Percentiles rank a stretch among this genome's conserved stretches.
phyloP scores from a whole-genome alignment of 2,329 filamentous ascomycete species.

The Lasiodiplodia theobromae region DNA sequence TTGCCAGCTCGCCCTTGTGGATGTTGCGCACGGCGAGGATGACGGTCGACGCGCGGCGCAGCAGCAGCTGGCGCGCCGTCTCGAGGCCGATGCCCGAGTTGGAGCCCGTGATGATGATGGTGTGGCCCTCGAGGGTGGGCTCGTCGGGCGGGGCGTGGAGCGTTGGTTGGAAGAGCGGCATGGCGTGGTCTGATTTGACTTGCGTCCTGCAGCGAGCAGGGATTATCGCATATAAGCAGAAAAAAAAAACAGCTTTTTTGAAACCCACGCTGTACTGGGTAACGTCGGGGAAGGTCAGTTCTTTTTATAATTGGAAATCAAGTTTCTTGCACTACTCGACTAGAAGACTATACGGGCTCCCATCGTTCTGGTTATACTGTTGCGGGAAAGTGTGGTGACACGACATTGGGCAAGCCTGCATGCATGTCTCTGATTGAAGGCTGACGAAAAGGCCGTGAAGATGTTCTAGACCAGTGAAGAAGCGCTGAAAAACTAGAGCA shows the following conservation, averaged over 20 bases:
- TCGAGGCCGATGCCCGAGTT: slow-evolving; percentile 34
- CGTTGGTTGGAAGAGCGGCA: slow-evolving; percentile 17
- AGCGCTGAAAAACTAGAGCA: too few species aligned
- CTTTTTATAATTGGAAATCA: background rate
- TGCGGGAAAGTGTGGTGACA: background rate
- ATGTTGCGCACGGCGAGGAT: slow-evolving; percentile 14
- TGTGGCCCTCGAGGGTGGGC: slow-evolving; percentile 14
- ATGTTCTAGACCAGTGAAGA: background rate
- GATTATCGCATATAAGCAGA: background rate
- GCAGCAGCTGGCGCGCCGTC: slow-evolving; percentile 11
- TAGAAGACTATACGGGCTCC: background rate
- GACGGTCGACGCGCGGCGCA: slow-evolving; percentile 2
- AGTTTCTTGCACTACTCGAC: background rate
- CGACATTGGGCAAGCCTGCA: background rate
- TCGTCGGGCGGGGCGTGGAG: background rate
- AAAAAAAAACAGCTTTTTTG: too few species aligned
- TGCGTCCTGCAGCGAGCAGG: background rate
- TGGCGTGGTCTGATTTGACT: background rate
- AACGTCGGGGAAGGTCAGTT: background rate
- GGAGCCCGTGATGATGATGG: slow-evolving; percentile 33
- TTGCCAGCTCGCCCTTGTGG: background rate
- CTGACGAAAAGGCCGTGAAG: background rate
- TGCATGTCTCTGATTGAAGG: background rate
- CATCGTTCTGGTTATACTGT: background rate
- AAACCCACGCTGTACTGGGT: background rate